A percentile compares a stretch with the other conserved stretches of the same genome.
These are phyloP conservation scores for Rachicladosporium sp. DNA, from an alignment of 2,329 filamentous ascomycete genomes.

Conservation along the genomic window DNA sequence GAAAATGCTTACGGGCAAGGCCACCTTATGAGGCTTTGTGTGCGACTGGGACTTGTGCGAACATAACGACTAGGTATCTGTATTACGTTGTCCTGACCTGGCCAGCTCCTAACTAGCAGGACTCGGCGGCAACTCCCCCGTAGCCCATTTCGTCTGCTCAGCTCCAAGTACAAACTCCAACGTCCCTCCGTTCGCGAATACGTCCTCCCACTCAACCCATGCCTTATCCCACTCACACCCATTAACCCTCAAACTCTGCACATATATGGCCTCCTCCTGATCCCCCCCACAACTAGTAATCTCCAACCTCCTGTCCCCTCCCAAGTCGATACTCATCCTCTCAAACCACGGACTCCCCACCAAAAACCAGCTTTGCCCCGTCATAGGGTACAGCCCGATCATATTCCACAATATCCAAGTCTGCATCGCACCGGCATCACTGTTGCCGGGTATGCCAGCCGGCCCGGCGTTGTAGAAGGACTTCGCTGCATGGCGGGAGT, in stretches of 20 bases:
- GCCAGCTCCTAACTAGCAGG: constrained; percentile 28
- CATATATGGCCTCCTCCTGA: constrained; percentile 40
- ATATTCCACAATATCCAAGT: constrained; percentile 58
- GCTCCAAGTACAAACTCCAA: constrained; percentile 53
- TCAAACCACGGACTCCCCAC: constrained; percentile 47
- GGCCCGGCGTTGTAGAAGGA: constrained; percentile 45
- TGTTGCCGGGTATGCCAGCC: constrained; percentile 54
- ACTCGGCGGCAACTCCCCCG: constrained; percentile 48
- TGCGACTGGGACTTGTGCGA: no score
- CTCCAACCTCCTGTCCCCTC: constrained; percentile 39
- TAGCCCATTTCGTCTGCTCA: constrained; percentile 43
- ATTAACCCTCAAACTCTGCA: constrained; percentile 56
- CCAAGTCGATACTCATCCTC: constrained; percentile 47
- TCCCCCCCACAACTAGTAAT: constrained; percentile 43
- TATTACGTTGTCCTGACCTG: no score
- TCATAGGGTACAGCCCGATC: constrained; percentile 56
- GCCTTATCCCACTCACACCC: constrained; percentile 48
- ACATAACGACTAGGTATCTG: no score
- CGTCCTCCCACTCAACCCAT: constrained; percentile 55
- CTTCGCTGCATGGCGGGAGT: constrained; percentile 47
- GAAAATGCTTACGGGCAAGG: no score
- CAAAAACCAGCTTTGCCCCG: constrained; percentile 46
- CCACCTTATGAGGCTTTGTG: no score
- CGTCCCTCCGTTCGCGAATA: constrained; percentile 52
- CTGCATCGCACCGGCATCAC: constrained; percentile 62